A percentile compares a stretch with the other conserved stretches of the same genome.
Conservation (phyloP, 805 yeast genomes). For the Citeromyces nyonsensis region DNA sequence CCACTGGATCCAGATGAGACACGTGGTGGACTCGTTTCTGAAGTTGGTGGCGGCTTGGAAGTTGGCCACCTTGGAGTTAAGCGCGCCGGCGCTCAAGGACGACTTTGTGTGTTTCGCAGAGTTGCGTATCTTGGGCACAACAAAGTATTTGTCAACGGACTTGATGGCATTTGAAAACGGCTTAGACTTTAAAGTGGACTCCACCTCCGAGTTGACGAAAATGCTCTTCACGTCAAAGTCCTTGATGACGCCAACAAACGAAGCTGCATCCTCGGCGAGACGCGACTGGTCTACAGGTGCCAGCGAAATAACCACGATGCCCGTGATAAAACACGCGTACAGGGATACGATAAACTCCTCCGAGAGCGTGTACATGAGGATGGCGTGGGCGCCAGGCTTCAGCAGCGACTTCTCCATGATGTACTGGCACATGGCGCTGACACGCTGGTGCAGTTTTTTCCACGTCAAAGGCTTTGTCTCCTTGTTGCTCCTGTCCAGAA, state of each 20-base stretch:
- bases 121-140: constrained; percentile 43
- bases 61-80: constrained; percentile 25
- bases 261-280: constrained; percentile 58
- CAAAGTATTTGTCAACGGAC: constrained; percentile 5
- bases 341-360: constrained; percentile 78
- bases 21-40: constrained; percentile 18
- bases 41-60: constrained; percentile 18
- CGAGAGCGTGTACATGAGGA: constrained; percentile 72
- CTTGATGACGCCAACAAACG: constrained; percentile 45
- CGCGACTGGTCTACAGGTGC: constrained; percentile 52
- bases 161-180: constrained; percentile 46
- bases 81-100: constrained; percentile 18
- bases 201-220: constrained; percentile 68
- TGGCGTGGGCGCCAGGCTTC: constrained; percentile 55
- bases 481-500: constrained; percentile 21
- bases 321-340: constrained; percentile 76
- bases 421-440: constrained; percentile 61
- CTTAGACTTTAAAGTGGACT: constrained; percentile 51
- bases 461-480: constrained; percentile 48
- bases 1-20: constrained; percentile 54
- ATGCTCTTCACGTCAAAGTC: constrained; percentile 61
- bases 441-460: constrained; percentile 66
- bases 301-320: constrained; percentile 65
- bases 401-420: constrained; percentile 52
- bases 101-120: constrained; percentile 41